Conservation (phyloP, 2,329 filamentous ascomycete genomes). For the Allantophomopsis lycopodina region DNA sequence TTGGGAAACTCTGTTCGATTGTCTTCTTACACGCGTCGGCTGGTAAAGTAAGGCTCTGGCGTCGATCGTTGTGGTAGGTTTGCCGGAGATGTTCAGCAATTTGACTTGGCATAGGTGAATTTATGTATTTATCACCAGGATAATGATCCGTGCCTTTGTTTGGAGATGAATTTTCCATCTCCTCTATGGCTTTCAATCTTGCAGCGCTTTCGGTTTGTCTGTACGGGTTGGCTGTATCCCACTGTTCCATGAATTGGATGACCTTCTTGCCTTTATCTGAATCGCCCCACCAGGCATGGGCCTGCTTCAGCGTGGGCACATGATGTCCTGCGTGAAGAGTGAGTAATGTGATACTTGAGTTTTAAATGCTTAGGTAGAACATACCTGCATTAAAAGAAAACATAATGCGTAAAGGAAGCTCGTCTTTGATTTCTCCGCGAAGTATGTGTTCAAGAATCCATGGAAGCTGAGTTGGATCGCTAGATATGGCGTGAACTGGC, state of each 20-base stretch:
- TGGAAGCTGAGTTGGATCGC: not conserved
- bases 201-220: not conserved
- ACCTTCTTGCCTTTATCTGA: conserved; percentile 10
- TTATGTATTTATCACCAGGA: not conserved
- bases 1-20: conserved; percentile 3
- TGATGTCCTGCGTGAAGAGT: conserved; percentile 7
- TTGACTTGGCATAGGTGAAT: not conserved
- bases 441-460: not conserved
- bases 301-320: conserved; percentile 10
- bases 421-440: not conserved
- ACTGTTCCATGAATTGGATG: conserved; percentile 8
- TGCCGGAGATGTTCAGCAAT: too few relatives aligned
- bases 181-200: too few relatives aligned
- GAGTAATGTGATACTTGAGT: too few relatives aligned
- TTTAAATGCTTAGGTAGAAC: not conserved
- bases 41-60: too few relatives aligned
- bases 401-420: not conserved
- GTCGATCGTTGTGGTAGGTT: too few relatives aligned
- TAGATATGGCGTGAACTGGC: too few relatives aligned
- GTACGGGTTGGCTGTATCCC: not conserved
- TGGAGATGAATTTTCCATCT: not conserved
- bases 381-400: not conserved
- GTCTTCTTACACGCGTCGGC: not conserved
- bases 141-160: not conserved
- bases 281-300: conserved; percentile 11